These are phyloP conservation scores for Brassica juncea DNA, from an alignment of 345 rosid species.

Conservation along the genomic window DNA sequence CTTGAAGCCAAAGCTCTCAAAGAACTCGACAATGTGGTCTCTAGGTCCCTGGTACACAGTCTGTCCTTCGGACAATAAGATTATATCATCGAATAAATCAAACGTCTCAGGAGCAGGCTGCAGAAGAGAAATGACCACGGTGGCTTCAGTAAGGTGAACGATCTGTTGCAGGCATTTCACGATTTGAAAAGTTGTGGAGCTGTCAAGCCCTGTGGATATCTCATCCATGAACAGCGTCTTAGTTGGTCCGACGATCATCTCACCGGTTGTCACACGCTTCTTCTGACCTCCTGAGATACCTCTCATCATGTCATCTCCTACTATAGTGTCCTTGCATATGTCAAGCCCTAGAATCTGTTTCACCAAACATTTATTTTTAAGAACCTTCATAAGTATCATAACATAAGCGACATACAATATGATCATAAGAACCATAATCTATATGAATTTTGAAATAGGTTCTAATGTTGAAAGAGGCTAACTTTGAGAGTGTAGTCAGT, in stretches of 20 bases:
- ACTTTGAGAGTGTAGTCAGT: slow-evolving; percentile 84
- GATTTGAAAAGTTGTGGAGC: slow-evolving; percentile 75
- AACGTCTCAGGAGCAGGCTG: slow-evolving; percentile 88
- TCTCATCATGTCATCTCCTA: slow-evolving; percentile 73
- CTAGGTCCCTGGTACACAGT: slow-evolving; percentile 80
- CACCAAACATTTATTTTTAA: slow-evolving; percentile 20
- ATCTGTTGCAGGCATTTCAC: slow-evolving; percentile 83
- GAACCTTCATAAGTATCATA: background rate
- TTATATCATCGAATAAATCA: slow-evolving; percentile 72
- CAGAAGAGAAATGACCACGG: slow-evolving; percentile 68
- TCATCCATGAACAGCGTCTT: slow-evolving; percentile 85
- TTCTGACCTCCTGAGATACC: slow-evolving; percentile 85
- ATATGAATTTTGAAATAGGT: background rate
- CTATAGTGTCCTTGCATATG: slow-evolving; percentile 73
- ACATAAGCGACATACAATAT: background rate
- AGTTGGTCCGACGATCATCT: slow-evolving; percentile 87
- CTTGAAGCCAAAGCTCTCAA: slow-evolving; percentile 60
- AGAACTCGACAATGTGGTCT: slow-evolving; percentile 58
- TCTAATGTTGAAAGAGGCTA: slow-evolving; percentile 11
- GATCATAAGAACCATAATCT: background rate
- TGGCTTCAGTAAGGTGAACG: slow-evolving; percentile 66
- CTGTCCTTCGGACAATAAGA: slow-evolving; percentile 65
- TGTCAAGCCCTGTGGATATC: slow-evolving; percentile 84
- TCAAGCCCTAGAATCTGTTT: slow-evolving; percentile 72
- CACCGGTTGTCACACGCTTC: slow-evolving; percentile 79